phyloP scores from a whole-genome alignment of 2,329 filamentous ascomycete species.

The Penicillium frequentans region DNA sequence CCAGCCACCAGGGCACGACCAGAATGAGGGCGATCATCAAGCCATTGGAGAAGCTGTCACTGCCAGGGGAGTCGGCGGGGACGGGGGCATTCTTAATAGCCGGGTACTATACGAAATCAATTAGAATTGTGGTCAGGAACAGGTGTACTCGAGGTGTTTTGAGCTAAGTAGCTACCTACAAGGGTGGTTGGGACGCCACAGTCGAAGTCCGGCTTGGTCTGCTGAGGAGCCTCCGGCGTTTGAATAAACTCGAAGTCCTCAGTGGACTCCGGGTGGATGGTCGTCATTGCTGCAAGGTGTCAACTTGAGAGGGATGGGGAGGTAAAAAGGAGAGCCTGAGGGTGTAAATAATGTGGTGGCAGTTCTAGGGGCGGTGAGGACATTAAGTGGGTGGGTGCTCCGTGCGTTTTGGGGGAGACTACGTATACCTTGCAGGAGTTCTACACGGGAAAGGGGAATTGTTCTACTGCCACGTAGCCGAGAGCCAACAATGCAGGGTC shows the following conservation, averaged over 20 bases:
- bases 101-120: slow-evolving; percentile 61
- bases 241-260: slow-evolving; percentile 57
- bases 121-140: slow-evolving; percentile 1
- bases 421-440: not conserved
- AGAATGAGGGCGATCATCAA: slow-evolving; percentile 70
- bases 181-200: slow-evolving; percentile 63
- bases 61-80: slow-evolving; percentile 81
- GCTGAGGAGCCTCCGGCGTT: slow-evolving; percentile 58
- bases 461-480: not conserved
- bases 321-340: slow-evolving; percentile 20
- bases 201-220: slow-evolving; percentile 52
- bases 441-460: not conserved
- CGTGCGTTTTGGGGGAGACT: slow-evolving; percentile 2
- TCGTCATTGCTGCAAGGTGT: slow-evolving; percentile 36
- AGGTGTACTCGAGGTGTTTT: slow-evolving; percentile 1
- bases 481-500: not conserved
- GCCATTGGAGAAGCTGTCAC: slow-evolving; percentile 83
- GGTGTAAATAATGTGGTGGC: slow-evolving; percentile 22
- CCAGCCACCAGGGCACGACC: slow-evolving; percentile 73
- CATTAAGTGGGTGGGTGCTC: slow-evolving; percentile 3
- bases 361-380: slow-evolving; percentile 22
- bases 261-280: slow-evolving; percentile 45
- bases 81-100: slow-evolving; percentile 93
- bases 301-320: slow-evolving; percentile 25
- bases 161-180: slow-evolving; percentile 45